A percentile compares a stretch with the other conserved stretches of the same genome.
Evolutionary conservation across 2,329 filamentous ascomycete genomes (phyloP).

Genomic region (Biscogniauxia mediterranea): DNA sequence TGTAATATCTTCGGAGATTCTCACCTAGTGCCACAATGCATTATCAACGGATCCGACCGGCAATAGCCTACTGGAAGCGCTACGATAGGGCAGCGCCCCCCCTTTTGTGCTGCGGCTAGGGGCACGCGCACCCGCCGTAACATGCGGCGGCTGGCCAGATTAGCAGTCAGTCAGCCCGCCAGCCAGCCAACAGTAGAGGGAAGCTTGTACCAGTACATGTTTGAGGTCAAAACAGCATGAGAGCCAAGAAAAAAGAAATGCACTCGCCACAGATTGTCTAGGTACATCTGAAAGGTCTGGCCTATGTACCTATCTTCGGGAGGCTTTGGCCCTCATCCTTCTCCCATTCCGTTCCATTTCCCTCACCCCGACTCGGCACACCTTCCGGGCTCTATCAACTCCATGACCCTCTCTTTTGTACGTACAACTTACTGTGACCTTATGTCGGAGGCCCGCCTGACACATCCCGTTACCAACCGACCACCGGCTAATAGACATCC

Average conservation of each 20-base stretch:
- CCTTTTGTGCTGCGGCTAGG: background rate
- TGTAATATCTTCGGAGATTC: no score
- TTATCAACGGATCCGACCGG: background rate
- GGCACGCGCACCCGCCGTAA: background rate
- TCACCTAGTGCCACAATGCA: background rate
- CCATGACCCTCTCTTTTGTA: background rate
- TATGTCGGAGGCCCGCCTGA: background rate
- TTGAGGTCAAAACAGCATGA: background rate
- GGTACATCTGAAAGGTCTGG: background rate
- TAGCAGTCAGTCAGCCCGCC: conserved; percentile 5
- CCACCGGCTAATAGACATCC: background rate
- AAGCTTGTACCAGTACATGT: conserved; percentile 18
- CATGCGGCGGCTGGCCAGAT: conserved; percentile 6
- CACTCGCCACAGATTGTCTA: conserved; percentile 23
- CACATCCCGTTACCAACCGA: background rate
- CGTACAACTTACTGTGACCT: background rate
- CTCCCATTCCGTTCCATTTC: background rate
- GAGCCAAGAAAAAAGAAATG: background rate
- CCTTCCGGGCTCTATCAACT: background rate
- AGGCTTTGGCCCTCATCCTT: background rate
- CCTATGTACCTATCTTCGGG: background rate
- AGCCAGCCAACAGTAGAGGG: no score
- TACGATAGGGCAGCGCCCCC: background rate
- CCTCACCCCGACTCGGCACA: background rate
- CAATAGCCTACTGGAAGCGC: background rate